Evolutionary conservation across 768 basidiomycete species (phyloP).

Genomic region (Trametes sanguinea): DNA sequence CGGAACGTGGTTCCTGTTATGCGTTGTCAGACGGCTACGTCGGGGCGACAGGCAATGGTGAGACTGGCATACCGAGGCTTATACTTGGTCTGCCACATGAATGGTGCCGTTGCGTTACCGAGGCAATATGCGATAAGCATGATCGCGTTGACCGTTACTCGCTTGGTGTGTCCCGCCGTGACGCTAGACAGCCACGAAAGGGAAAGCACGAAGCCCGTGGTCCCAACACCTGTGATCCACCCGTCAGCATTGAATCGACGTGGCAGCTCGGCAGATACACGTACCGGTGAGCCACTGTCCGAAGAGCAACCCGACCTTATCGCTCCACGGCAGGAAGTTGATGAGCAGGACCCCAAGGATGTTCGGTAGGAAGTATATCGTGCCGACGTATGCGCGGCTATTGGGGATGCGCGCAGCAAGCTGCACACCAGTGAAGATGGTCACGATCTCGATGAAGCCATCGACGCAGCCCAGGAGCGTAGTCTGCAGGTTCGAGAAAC

Average conservation of each 20-base stretch:
- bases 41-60: neutral
- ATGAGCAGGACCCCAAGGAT: constrained; percentile 62
- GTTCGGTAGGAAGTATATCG: constrained; percentile 65
- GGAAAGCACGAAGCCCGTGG: constrained; percentile 60
- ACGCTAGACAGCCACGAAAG: constrained; percentile 66
- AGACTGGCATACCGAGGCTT: constrained; percentile 52
- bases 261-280: neutral
- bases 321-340: constrained; percentile 62
- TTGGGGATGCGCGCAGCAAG: constrained; percentile 59
- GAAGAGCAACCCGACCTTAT: constrained; percentile 67
- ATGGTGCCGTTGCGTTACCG: constrained; percentile 69
- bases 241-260: no score
- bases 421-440: constrained; percentile 66
- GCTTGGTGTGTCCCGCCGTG: constrained; percentile 74
- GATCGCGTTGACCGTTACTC: constrained; percentile 70
- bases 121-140: constrained; percentile 71
- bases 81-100: constrained; percentile 75
- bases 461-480: constrained; percentile 70
- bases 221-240: constrained; percentile 43
- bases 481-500: constrained; percentile 63
- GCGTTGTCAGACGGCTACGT: neutral
- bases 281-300: constrained; percentile 55
- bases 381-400: constrained; percentile 62
- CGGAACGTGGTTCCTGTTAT: constrained; percentile 63
- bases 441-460: constrained; percentile 65